phyloP scores from a whole-genome alignment of 148 eudicot genomes.

The Vaccinium darrowii region DNA sequence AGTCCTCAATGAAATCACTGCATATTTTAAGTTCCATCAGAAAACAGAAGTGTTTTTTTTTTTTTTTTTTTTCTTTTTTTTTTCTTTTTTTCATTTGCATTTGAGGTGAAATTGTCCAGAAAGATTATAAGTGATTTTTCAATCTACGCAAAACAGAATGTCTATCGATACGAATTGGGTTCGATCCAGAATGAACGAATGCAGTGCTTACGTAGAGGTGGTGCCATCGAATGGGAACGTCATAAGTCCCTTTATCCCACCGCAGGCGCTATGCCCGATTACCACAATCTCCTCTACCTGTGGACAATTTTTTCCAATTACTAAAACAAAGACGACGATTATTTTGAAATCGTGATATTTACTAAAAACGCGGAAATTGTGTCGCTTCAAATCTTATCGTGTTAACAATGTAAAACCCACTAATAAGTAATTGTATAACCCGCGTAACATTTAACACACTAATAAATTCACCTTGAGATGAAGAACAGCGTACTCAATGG shows the following conservation, averaged over 20 bases:
- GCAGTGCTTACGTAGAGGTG: conserved; percentile 53
- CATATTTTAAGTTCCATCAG: neutral
- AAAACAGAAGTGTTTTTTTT: neutral
- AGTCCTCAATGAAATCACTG: conserved; percentile 94
- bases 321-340: neutral
- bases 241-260: conserved; percentile 99
- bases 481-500: conserved; percentile 88
- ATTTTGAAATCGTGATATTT: too few species aligned
- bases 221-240: conserved; percentile 67
- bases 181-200: neutral
- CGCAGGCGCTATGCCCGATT: conserved; percentile 94
- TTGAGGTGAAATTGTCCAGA: neutral
- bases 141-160: neutral
- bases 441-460: neutral
- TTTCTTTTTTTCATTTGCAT: neutral
- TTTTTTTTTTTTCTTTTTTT: too few species aligned
- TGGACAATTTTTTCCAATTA: neutral
- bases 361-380: too few species aligned
- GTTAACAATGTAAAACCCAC: neutral
- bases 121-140: neutral
- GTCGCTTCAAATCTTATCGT: neutral
- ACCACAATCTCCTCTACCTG: conserved; percentile 84
- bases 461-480: conserved; percentile 73
- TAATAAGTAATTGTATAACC: too few species aligned
- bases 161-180: neutral